Evolutionary conservation across 805 yeast genomes (phyloP), one percentile per base, ranked within the genome.

Genomic region (Candida oleophila): DNA sequence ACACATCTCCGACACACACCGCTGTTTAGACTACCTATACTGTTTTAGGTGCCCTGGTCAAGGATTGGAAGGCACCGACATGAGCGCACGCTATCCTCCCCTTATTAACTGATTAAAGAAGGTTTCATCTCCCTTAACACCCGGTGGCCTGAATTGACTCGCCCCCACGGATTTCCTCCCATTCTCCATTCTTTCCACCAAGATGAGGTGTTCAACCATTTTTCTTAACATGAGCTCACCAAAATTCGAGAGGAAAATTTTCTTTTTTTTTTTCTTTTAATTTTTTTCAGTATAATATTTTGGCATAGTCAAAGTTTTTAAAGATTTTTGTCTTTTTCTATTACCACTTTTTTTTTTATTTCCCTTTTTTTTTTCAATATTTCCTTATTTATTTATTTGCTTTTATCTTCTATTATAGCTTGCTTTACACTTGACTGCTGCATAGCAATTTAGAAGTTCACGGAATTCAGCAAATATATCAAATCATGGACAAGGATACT

Each of bases 401-500:
- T 33, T 15, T 15, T 33, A 8, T 33, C 14, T 33, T 33, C 36
- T 8, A 8, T 33, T 33, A 33, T 4, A 38, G 16, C 25, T 19
- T 33, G 36, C 16, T 5, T 33, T 33, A 33, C n/a, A 33, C 14
- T 33, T 33, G n/a, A 33, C n/a, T 8, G 4, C 14, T 33, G n/a
- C 14, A 11, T 4, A 8, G n/a, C 36, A 33, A 7, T 11, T 7
- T 5, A 11, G 5, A 11, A 25, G 30, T 25, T 25, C 30, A 7
- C 30, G 5, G 11, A 25, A 5, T 25, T 25, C 30, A 25, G 30
- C 9, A 7, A 25, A 11, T 11, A 25, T 5, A 25, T 7, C 16
- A n/a, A 22, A 52, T 21, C 14, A 77, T 74, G 79, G 81, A 82
- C 51, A 79, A 73, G 53, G 73, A 73, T 35, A 71, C 76, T 20